Percentiles rank a stretch among this genome's conserved stretches.
Evolutionary conservation across 2,329 filamentous ascomycete genomes (phyloP).

Genomic region (Calonectria hongkongensis): DNA sequence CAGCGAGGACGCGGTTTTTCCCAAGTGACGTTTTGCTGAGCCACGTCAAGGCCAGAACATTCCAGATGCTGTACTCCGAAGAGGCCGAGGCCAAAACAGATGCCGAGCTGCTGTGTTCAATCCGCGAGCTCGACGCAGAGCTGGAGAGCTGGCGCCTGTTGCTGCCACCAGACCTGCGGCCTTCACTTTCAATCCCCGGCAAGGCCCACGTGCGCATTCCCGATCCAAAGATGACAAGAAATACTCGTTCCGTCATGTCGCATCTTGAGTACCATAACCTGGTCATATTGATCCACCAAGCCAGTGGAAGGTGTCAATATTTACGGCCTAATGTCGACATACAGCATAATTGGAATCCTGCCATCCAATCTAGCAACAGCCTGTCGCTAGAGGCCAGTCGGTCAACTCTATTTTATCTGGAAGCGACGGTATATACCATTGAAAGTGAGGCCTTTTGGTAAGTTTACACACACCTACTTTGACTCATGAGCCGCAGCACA

Average conservation of each 20-base stretch:
- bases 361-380: conserved; percentile 9
- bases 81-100: conserved; percentile 3
- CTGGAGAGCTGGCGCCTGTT: not conserved
- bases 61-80: conserved; percentile 11
- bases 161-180: not conserved
- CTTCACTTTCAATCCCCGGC: not conserved
- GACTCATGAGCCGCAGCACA: too few relatives aligned
- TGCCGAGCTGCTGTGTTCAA: not conserved
- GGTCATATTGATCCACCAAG: conserved; percentile 10
- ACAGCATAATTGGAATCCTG: not conserved
- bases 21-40: not conserved
- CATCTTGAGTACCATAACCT: conserved; percentile 21
- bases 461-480: not conserved
- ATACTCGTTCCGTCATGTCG: not conserved
- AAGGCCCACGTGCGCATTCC: not conserved
- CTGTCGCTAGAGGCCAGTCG: conserved; percentile 15
- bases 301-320: not conserved
- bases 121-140: conserved; percentile 7
- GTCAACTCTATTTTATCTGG: not conserved
- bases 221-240: not conserved
- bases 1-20: not conserved
- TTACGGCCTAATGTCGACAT: not conserved
- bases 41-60: not conserved
- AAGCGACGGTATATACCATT: not conserved
- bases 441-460: not conserved